These are phyloP conservation scores for Phytopythium delawarense DNA, from an alignment of 352 stramenopile species.

Conservation along the genomic window DNA sequence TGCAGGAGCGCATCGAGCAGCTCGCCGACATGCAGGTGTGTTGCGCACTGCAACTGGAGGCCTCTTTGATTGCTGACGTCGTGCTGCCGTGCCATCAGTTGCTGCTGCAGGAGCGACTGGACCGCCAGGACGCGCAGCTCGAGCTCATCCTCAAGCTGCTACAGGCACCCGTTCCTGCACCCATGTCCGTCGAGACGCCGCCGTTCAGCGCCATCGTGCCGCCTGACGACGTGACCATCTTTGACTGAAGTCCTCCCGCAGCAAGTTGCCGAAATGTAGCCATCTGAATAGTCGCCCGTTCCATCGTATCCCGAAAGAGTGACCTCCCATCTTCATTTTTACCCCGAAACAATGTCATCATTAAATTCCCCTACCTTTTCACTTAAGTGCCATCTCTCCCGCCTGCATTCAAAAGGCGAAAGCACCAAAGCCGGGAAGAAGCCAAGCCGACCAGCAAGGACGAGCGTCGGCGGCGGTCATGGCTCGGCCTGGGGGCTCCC, in stretches of 20 bases:
- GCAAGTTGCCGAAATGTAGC: neutral
- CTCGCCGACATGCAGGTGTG: constrained; percentile 51
- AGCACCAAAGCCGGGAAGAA: neutral
- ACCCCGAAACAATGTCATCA: neutral
- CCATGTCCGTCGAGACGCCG: constrained; percentile 15
- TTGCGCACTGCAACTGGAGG: neutral
- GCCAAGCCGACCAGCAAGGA: no score
- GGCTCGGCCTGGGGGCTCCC: constrained; percentile 11
- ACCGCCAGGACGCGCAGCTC: constrained; percentile 50
- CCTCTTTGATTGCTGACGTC: neutral
- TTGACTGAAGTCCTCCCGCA: neutral
- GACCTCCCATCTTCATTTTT: neutral
- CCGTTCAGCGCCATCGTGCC: constrained; percentile 51
- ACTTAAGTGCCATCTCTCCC: no score
- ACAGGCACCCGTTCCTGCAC: constrained; percentile 18
- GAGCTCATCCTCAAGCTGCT: constrained; percentile 47
- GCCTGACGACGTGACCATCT: constrained; percentile 13
- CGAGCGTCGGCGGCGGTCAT: neutral
- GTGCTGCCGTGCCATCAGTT: constrained; percentile 18
- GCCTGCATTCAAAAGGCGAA: neutral
- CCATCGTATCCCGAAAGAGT: neutral
- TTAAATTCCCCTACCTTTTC: no score
- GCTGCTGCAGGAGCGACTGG: constrained; percentile 50
- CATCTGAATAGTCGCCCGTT: neutral
- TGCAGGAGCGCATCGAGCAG: constrained; percentile 56